Conservation (phyloP, 768 basidiomycete species). For the Pleurotus salmoneostramineus region DNA sequence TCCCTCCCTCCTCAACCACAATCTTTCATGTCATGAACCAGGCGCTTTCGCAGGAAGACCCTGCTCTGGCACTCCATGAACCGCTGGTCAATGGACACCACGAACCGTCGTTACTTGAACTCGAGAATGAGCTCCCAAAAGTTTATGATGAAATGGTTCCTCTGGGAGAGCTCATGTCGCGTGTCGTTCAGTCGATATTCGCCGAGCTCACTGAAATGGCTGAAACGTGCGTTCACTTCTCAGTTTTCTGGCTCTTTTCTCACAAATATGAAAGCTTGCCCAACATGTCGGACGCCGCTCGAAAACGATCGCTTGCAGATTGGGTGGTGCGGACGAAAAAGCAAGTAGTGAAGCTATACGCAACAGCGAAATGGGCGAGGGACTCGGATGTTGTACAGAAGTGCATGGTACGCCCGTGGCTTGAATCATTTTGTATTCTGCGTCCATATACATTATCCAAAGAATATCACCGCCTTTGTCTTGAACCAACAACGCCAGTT, state of each 20-base stretch:
- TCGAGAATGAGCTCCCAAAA: conserved; percentile 71
- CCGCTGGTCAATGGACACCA: conserved; percentile 20
- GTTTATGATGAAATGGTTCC: conserved; percentile 73
- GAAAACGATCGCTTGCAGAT: conserved; percentile 80
- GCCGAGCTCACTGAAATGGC: conserved; percentile 78
- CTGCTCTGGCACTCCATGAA: conserved; percentile 19
- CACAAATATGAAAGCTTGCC: conserved; percentile 48
- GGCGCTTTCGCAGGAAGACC: conserved; percentile 1
- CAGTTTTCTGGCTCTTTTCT: not conserved
- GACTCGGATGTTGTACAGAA: conserved; percentile 83
- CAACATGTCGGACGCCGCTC: conserved; percentile 75
- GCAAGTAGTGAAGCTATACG: conserved; percentile 86
- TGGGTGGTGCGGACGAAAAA: conserved; percentile 91
- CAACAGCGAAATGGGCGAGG: conserved; percentile 81
- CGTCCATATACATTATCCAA: conserved; percentile 1
- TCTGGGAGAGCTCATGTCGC: conserved; percentile 70
- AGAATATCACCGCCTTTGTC: conserved; percentile 89
- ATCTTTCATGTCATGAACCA: conserved; percentile 7
- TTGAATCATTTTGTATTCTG: not conserved
- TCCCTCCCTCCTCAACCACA: not conserved
- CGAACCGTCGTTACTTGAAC: conserved; percentile 43
- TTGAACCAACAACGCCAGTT: conserved; percentile 85
- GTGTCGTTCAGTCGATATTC: conserved; percentile 76
- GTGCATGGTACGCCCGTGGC: conserved; percentile 59
- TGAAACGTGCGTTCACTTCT: conserved; percentile 64